Conservation (phyloP, 257 asterid species). For the Solanum chiquidenum region DNA sequence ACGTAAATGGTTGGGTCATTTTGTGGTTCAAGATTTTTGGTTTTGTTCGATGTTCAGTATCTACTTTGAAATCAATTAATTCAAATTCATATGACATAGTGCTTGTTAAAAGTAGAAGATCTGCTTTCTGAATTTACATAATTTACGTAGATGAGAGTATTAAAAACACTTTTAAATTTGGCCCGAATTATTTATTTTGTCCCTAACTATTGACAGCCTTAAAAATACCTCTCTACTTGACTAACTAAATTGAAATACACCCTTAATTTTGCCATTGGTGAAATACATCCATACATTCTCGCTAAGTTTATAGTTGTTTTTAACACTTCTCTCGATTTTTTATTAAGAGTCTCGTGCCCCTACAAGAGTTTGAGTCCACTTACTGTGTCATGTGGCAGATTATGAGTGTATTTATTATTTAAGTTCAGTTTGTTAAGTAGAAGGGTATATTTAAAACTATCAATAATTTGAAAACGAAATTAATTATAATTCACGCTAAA, state of each 20-base stretch:
- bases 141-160: background rate
- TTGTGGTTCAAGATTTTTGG: background rate
- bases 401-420: background rate
- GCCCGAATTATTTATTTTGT: too few relatives aligned
- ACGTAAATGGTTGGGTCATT: background rate
- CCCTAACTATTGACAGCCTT: too few relatives aligned
- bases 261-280: rapidly evolving
- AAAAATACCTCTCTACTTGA: too few relatives aligned
- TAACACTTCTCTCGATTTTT: too few relatives aligned
- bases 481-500: too few relatives aligned
- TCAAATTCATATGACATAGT: rapidly evolving
- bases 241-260: too few relatives aligned
- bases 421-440: too few relatives aligned
- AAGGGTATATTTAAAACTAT: background rate
- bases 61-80: background rate
- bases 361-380: background rate
- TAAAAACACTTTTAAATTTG: too few relatives aligned
- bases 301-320: too few relatives aligned
- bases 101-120: background rate
- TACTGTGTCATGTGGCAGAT: background rate
- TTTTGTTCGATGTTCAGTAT: rapidly evolving
- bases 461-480: too few relatives aligned
- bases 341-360: background rate
- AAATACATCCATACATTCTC: too few relatives aligned
- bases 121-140: background rate